Base-by-base conservation (phyloP, 768 basidiomycete genomes). In the Lepiota subincarnata region DNA sequence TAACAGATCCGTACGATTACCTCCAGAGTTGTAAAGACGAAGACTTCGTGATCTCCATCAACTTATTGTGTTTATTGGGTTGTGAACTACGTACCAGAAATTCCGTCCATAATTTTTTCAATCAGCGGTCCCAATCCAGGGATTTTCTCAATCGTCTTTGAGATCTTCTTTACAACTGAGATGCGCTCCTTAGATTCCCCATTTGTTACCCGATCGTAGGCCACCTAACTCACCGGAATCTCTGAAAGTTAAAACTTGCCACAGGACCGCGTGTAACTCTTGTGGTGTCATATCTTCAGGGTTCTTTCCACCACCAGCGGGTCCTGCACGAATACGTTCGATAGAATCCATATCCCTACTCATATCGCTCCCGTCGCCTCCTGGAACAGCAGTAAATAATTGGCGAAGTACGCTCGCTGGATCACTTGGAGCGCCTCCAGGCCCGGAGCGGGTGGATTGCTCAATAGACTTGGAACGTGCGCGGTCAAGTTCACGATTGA, bases 261-360 rank as follows among this genome's bases (percentile, higher is more conserved):
- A 95, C 18, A 95, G 70, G 2, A 84, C 82, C 1, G 80, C 71
- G 66, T 94, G 91, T 46, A 96, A 60, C 67, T 98, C 92, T 68
- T 95, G 90, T 3, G 94, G 92, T 48, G 71, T 83, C 92, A 98
- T 90, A 14, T 89, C 80, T 56, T 85, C 82, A 0, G 93, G 89
- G 12, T 75, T 71, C 66, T 84, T 87, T 4, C 86, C 87, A 0
- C 82, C 83, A 8, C 72, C 71, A n/a, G 75, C 70, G 0, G 80
- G 75, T 0, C 78, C 80, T 0, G 81, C 79, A 12, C 87, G 70
- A 48, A 89, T 86, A 18, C 82, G 76, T 61, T 89, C 79, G 55
- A 95, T 80, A 35, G 76, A 75, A 31, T 89, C 85, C 72, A 93
- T 76, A 24, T 92, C 89, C 6, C 90, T 73, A n/a, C 76, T 71